phyloP scores from a whole-genome alignment of 2,329 filamentous ascomycete species.

The Colletotrichum australisinense region DNA sequence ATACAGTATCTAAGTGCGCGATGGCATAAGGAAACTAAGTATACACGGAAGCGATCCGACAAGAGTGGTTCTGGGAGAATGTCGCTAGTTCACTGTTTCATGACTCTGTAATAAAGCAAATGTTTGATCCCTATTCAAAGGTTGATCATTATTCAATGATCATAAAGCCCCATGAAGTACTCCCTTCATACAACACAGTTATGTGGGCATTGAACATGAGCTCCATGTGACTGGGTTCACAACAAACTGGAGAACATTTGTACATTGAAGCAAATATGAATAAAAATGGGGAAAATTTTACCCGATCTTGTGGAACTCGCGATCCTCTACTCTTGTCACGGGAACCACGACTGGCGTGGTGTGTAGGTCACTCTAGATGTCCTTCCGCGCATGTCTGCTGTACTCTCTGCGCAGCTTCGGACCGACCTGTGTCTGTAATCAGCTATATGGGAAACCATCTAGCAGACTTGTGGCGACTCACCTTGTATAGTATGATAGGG shows the following conservation, averaged over 20 bases:
- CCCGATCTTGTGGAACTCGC: neutral
- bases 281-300: neutral
- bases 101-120: too few relatives aligned
- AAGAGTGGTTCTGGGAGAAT: too few relatives aligned
- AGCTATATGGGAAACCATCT: neutral
- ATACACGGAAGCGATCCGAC: too few relatives aligned
- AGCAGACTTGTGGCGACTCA: neutral
- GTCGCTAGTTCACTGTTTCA: too few relatives aligned
- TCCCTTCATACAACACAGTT: too few relatives aligned
- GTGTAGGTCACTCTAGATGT: neutral
- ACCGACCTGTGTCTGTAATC: neutral
- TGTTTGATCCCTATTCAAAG: too few relatives aligned
- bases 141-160: too few relatives aligned
- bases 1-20: conserved; percentile 42
- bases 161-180: too few relatives aligned
- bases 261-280: too few relatives aligned
- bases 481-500: conserved; percentile 18
- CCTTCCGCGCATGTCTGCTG: conserved; percentile 18
- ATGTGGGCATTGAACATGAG: too few relatives aligned
- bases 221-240: too few relatives aligned
- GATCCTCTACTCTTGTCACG: neutral
- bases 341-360: neutral
- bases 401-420: neutral
- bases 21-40: neutral
- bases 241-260: too few relatives aligned